phyloP scores from a whole-genome alignment of 768 basidiomycete species.

The Naganishia onofrii region DNA sequence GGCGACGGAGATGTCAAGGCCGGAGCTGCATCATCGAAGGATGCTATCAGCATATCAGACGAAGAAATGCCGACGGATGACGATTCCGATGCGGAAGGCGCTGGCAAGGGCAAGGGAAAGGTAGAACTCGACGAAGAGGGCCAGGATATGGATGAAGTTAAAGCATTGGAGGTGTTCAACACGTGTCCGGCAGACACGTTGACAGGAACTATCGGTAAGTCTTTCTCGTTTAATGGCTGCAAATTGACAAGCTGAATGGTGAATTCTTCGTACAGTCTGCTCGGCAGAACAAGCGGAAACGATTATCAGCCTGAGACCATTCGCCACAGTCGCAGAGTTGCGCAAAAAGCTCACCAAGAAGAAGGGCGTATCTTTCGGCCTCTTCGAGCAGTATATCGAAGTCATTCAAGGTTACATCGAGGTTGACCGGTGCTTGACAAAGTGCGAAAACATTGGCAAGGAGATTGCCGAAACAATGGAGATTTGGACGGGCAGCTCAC shows the following conservation, averaged over 20 bases:
- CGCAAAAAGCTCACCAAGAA: slow-evolving; percentile 79
- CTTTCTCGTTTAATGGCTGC: neutral
- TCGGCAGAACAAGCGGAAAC: slow-evolving; percentile 72
- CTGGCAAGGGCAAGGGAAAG: slow-evolving; percentile 34
- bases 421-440: slow-evolving; percentile 82
- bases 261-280: slow-evolving; percentile 56
- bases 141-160: slow-evolving; percentile 45
- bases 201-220: slow-evolving; percentile 56
- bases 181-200: slow-evolving; percentile 52
- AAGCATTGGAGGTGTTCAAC: slow-evolving; percentile 55
- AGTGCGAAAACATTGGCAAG: slow-evolving; percentile 81
- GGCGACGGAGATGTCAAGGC: neutral
- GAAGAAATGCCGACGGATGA: slow-evolving; percentile 41
- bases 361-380: slow-evolving; percentile 83
- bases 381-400: slow-evolving; percentile 84
- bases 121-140: slow-evolving; percentile 34
- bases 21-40: neutral
- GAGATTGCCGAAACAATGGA: slow-evolving; percentile 70
- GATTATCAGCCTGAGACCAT: slow-evolving; percentile 77
- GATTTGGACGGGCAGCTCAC: slow-evolving; percentile 63
- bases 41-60: neutral
- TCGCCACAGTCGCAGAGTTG: slow-evolving; percentile 70
- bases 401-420: slow-evolving; percentile 74
- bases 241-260: neutral
- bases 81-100: slow-evolving; percentile 41